A percentile compares a stretch with the other conserved stretches of the same genome.
Conservation (phyloP, 345 rosid species). For the Streptanthus diversifolius region DNA sequence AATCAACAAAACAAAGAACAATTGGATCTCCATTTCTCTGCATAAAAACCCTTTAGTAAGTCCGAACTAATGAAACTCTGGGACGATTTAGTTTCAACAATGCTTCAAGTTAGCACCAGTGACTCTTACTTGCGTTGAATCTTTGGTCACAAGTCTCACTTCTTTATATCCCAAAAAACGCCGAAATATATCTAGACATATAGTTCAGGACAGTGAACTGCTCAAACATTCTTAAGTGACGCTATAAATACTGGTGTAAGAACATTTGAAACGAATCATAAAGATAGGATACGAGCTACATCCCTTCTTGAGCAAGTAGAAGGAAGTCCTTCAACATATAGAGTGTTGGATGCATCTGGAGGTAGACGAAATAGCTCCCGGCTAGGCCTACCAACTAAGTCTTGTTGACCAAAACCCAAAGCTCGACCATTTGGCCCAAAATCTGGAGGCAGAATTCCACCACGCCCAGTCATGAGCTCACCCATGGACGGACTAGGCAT, state of each 20-base stretch:
- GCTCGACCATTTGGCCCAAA: slow-evolving; percentile 49
- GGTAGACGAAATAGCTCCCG: slow-evolving; percentile 53
- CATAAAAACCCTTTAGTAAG: slow-evolving; percentile 17
- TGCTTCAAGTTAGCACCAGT: neutral
- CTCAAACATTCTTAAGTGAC: neutral
- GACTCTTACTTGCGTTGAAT: slow-evolving; percentile 58
- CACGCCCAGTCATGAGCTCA: slow-evolving; percentile 44
- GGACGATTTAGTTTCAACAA: neutral
- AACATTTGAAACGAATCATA: neutral
- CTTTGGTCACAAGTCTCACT: slow-evolving; percentile 77
- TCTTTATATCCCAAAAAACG: slow-evolving; percentile 84
- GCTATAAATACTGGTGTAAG: neutral
- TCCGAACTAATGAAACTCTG: neutral
- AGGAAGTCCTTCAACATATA: slow-evolving; percentile 85
- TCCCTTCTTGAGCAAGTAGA: slow-evolving; percentile 67
- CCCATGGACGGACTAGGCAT: slow-evolving; percentile 39
- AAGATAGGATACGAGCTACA: slow-evolving; percentile 81
- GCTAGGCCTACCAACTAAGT: slow-evolving; percentile 41
- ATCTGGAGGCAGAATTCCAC: slow-evolving; percentile 44
- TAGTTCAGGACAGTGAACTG: slow-evolving; percentile 37
- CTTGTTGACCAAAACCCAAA: slow-evolving; percentile 39
- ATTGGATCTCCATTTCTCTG: slow-evolving; percentile 86
- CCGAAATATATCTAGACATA: slow-evolving; percentile 68
- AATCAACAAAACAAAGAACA: slow-evolving; percentile 89
- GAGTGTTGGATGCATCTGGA: slow-evolving; percentile 73